Base-by-base conservation (phyloP, 352 stramenopile species). In the Blastocystis sp. region DNA sequence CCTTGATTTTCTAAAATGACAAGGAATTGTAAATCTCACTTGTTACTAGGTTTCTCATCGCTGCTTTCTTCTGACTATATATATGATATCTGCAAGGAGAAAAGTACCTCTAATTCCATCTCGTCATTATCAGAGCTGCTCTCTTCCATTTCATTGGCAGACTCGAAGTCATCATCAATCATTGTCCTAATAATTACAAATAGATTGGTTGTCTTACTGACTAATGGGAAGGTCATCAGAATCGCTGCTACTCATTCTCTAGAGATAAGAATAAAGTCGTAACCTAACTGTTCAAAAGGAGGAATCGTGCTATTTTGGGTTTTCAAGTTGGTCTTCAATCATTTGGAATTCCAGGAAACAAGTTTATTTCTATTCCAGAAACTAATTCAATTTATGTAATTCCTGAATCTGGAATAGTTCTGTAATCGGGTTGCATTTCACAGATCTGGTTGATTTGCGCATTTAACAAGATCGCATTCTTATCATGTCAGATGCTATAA, bases 221-320 rank as follows among this genome's bases (percentile, higher is more conserved):
- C 46, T 83, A 12, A 83, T 83, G 37, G 71, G 71, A 3, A 83
- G 49, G 32, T 83, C 66, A 27, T 83, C 71, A 14, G 71, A 83
- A 46, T 83, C 71, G 46, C 71, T 83, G 29, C 58, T 54, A n/a
- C 71, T 83, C 71, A 83, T 83, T 1, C 4, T 5, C 29, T 46
- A 46, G 3, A 46, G 39, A 46, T 46, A 46, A 46, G 39, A 9
- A 46, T 2, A 9, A 46, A 46, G 9, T 46, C 39, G 2, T 46
- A 46, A 9, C 9, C 39, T 46, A 46, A 46, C 39, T 46, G 2
- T 46, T 9, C 2, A 9, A 46, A 9, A 9, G 39, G 39, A 46
- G 39, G 9, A 46, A 46, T 46, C 39, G 39, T 46, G 39, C 39
- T 46, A 9, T 46, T 46, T 9, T 46, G 9, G 9, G 39, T 46